Percentiles rank a stretch among this genome's conserved stretches.
Evolutionary conservation across 129 eudicot species (phyloP).

Genomic region (Lactuca saligna): DNA sequence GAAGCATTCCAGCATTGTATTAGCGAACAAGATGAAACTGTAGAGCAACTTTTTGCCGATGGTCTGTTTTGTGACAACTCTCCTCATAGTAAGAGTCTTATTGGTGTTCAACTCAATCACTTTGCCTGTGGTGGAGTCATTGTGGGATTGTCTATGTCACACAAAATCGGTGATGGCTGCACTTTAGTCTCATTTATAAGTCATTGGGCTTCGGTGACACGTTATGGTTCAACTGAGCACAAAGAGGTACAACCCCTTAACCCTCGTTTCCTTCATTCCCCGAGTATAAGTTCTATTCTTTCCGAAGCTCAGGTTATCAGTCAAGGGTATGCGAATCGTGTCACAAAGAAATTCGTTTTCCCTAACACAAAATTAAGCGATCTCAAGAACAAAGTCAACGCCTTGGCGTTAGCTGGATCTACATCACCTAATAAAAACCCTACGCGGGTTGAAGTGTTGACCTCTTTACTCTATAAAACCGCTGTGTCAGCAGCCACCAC

Average conservation of each 20-base stretch:
- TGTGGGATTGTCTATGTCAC: neutral
- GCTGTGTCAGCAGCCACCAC: neutral
- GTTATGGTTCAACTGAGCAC: neutral
- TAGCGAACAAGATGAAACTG: too few relatives aligned
- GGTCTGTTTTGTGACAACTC: too few relatives aligned
- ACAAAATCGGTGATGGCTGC: neutral
- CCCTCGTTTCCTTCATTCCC: neutral
- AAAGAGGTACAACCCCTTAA: neutral
- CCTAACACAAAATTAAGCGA: constrained; percentile 1
- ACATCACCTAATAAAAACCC: too few relatives aligned
- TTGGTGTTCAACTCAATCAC: too few relatives aligned
- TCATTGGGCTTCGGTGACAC: constrained; percentile 1
- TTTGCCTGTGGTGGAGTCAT: neutral
- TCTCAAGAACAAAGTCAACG: neutral
- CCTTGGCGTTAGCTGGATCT: neutral
- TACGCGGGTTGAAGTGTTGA: constrained; percentile 6
- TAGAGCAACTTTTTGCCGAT: too few relatives aligned
- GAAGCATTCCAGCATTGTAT: too few relatives aligned
- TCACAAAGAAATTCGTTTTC: neutral
- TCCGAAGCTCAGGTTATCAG: too few relatives aligned
- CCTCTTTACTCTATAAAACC: neutral
- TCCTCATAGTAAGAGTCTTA: neutral
- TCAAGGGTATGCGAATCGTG: neutral
- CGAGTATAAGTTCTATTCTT: neutral
- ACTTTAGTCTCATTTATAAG: neutral